Conservation (phyloP, 352 stramenopile genomes). For the Phytophthora melonis region DNA sequence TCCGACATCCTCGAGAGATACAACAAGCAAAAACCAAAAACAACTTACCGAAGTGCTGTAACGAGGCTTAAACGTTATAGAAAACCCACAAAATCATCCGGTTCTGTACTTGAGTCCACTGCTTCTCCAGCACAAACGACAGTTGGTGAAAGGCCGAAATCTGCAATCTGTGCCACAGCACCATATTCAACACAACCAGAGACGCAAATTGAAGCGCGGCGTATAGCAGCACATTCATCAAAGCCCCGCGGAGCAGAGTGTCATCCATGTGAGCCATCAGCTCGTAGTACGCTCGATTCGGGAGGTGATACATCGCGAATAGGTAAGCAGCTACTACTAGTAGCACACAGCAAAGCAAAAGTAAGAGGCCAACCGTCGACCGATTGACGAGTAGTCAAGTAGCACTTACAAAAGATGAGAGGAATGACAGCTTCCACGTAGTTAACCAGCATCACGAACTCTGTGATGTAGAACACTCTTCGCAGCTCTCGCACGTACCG, state of each 20-base stretch:
- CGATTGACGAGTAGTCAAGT: background rate
- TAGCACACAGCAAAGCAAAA: background rate
- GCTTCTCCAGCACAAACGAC: slow-evolving; percentile 48
- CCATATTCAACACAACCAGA: slow-evolving; percentile 34
- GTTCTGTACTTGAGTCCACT: slow-evolving; percentile 38
- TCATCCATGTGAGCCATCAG: slow-evolving; percentile 29
- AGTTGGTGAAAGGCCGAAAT: slow-evolving; percentile 40
- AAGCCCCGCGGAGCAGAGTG: slow-evolving; percentile 1
- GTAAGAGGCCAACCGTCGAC: background rate
- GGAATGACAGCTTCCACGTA: slow-evolving; percentile 46
- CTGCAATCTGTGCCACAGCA: slow-evolving; percentile 28
- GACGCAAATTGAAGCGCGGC: slow-evolving; percentile 42
- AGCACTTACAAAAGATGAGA: slow-evolving; percentile 44
- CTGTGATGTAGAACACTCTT: slow-evolving; percentile 42
- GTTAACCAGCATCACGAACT: slow-evolving; percentile 49
- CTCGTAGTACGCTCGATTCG: slow-evolving; percentile 43
- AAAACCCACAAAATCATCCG: slow-evolving; percentile 51
- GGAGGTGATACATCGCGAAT: slow-evolving; percentile 30
- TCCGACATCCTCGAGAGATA: background rate
- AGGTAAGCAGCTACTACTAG: slow-evolving; percentile 13
- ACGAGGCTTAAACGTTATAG: slow-evolving; percentile 35
- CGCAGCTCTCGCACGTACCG: slow-evolving; percentile 29
- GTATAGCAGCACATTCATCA: slow-evolving; percentile 40
- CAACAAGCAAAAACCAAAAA: background rate
- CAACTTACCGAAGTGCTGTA: slow-evolving; percentile 37